A percentile compares a stretch with the other conserved stretches of the same genome.
phyloP scores from a whole-genome alignment of 129 eudicot genomes.

The Arctium minus region DNA sequence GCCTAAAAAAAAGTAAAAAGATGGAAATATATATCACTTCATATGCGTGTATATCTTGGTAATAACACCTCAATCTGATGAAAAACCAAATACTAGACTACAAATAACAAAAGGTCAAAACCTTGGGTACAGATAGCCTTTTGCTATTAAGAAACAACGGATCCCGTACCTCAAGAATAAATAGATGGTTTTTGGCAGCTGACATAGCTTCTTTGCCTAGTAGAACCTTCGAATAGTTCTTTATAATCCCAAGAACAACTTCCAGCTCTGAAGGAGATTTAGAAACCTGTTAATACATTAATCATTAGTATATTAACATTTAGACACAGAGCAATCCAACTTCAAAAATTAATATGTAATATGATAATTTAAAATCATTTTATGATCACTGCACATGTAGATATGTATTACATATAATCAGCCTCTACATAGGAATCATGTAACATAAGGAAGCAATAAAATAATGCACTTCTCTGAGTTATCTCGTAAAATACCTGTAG shows the following conservation, averaged over 20 bases:
- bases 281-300: constrained; percentile 59
- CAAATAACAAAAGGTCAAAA: background rate
- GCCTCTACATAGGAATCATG: background rate
- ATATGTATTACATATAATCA: background rate
- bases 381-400: background rate
- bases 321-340: constrained; percentile 1
- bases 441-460: too few species aligned
- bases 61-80: background rate
- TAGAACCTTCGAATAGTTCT: constrained; percentile 58
- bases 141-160: background rate
- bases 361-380: background rate
- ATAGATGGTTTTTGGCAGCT: constrained; percentile 64
- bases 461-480: background rate
- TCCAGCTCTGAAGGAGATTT: constrained; percentile 92
- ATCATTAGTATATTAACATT: background rate
- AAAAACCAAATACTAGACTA: background rate
- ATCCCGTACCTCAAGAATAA: constrained; percentile 72
- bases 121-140: background rate
- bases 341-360: constrained; percentile 5
- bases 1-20: background rate
- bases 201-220: constrained; percentile 57
- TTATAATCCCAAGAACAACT: constrained; percentile 72
- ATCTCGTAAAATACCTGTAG: background rate
- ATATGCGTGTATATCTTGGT: constrained; percentile 3
- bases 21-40: background rate